Base-by-base conservation (phyloP, 164 flowering plant species). In the Vitis rotundifolia region DNA sequence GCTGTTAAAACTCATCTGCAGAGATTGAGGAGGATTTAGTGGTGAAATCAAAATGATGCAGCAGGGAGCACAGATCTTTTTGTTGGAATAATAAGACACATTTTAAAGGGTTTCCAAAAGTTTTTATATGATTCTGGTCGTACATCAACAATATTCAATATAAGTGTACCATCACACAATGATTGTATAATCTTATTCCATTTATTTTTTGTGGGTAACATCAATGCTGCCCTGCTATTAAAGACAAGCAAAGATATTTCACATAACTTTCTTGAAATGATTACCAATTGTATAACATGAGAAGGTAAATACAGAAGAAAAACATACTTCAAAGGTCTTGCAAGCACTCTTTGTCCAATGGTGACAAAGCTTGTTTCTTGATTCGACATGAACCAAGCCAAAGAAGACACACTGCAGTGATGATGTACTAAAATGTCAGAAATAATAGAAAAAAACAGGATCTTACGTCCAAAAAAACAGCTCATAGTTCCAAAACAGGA, bases 361-460 rank as follows among this genome's bases (percentile, higher is more conserved):
- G 98, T 93, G 64, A 96, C 99, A 79, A 96, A 96, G 75, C 95
- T 89, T 28, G 94, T 92, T 79, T 96, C 99, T 81, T 96, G 99
- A 68, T 90, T 91, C 55, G 98, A 96, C 98, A 96, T 96, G 73
- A 93, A 96, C 98, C 97, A 90, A 63, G 99, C 99, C 82, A 96
- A 80, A 70, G 99, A 92, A 69, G 98, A 96, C 1, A 96, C 97
- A 93, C 99, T 96, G 88, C 77, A 81, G 49, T 10, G 8, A 53
- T 79, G 66, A 79, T 50, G 67, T 9, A 53, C 56, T 16, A 31
- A 53, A 2, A 54, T 48, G n/a, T 80, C 69, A 80, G 67, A 69
- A 13, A 66, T 66, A 55, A 52, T 13, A 16, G 44, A 61, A 66
- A 49, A 5, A 66, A 8, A 22, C 26, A 50, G 12, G 59, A 57